Evolutionary conservation across 345 rosid species (phyloP).

Genomic region (Salix brachista): DNA sequence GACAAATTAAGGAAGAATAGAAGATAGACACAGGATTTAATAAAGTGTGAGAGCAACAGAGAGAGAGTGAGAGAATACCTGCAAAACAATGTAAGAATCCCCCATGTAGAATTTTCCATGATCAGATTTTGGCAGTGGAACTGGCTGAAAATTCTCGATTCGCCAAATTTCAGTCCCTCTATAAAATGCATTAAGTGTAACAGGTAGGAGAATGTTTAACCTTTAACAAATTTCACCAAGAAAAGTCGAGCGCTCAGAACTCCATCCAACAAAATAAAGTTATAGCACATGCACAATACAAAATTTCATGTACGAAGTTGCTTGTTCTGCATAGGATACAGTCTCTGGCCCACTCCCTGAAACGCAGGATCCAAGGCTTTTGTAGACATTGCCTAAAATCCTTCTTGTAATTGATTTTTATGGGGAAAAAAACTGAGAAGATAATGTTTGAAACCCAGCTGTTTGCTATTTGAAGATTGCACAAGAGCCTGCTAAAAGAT

Average conservation of each 20-base stretch:
- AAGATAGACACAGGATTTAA: background rate
- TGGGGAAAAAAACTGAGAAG: background rate
- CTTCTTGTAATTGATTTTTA: conserved; percentile 12
- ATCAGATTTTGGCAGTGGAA: conserved; percentile 74
- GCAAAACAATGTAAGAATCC: conserved; percentile 86
- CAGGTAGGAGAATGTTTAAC: conserved; percentile 17
- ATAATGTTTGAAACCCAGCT: conserved; percentile 5
- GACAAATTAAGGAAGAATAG: background rate
- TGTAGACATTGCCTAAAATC: conserved; percentile 51
- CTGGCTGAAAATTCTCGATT: conserved; percentile 91
- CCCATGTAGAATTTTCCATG: conserved; percentile 97
- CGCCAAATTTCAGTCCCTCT: conserved; percentile 99
- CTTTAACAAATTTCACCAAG: background rate
- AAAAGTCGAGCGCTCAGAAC: background rate
- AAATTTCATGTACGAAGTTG: conserved; percentile 6
- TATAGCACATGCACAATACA: background rate
- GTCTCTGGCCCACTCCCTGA: conserved; percentile 91
- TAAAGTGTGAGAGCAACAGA: background rate
- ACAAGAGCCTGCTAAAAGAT: conserved; percentile 16
- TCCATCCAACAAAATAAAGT: background rate
- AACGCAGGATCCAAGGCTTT: conserved; percentile 92
- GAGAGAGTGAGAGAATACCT: conserved; percentile 39
- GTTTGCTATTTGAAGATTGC: conserved; percentile 8
- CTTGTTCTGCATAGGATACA: conserved; percentile 55
- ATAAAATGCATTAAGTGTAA: conserved; percentile 59